Conservation (phyloP, 331 rosid species). For the Ulmus americana region DNA sequence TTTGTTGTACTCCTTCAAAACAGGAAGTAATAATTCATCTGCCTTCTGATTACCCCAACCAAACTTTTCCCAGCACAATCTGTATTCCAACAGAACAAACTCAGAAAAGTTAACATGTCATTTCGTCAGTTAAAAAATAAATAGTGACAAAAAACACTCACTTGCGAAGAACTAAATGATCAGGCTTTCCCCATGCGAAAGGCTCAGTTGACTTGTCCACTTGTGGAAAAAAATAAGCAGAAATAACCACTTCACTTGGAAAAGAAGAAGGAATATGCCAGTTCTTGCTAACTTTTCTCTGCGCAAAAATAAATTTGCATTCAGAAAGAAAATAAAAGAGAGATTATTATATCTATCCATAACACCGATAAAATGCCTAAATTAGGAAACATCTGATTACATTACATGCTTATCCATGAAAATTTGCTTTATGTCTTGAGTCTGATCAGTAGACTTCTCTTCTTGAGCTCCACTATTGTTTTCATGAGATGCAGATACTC, state of each 20-base stretch:
- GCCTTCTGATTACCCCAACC: conserved; percentile 82
- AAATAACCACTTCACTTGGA: conserved; percentile 79
- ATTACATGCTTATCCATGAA: conserved; percentile 76
- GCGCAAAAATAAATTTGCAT: conserved; percentile 16
- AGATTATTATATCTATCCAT: too few relatives aligned
- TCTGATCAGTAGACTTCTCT: conserved; percentile 32
- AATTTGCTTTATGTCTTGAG: conserved; percentile 40
- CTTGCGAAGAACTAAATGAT: conserved; percentile 92
- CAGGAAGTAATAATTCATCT: conserved; percentile 82
- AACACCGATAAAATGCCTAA: conserved; percentile 9
- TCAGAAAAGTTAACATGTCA: conserved; percentile 1
- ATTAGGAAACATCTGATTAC: conserved; percentile 34
- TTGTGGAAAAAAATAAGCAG: conserved; percentile 71
- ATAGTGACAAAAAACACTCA: conserved; percentile 35
- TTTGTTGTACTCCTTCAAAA: conserved; percentile 73
- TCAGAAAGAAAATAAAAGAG: not conserved
- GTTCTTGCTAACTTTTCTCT: conserved; percentile 98
- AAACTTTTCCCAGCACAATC: conserved; percentile 95
- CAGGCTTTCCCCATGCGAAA: conserved; percentile 93
- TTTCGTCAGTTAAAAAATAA: conserved; percentile 1
- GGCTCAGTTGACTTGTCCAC: conserved; percentile 86
- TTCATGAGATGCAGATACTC: conserved; percentile 33
- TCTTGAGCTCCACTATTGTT: conserved; percentile 34
- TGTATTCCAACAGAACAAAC: conserved; percentile 25
- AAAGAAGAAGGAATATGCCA: conserved; percentile 86